Evolutionary conservation across 768 basidiomycete species (phyloP), one percentile per base, ranked within the genome.

Genomic region (Multifurca ochricompacta): DNA sequence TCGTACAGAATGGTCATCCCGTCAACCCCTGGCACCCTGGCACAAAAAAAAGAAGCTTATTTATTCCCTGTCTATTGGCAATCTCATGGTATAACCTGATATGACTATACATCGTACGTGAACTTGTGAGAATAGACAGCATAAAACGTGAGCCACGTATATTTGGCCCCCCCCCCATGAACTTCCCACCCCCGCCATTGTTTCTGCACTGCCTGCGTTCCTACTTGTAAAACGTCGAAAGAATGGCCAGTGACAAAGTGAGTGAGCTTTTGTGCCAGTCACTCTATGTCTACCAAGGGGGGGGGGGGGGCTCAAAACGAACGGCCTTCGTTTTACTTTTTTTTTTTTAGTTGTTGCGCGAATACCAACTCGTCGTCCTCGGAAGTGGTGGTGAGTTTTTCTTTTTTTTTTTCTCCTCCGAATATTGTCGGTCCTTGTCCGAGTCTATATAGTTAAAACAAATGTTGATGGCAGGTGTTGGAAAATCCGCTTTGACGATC

Each of bases 361-460:
- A 98, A 69, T 98, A 98, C 77, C 96, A 95, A 76, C 83, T 97
- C 57, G 95, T 98, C 63, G 95, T 98, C 59, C 92, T 97, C 57
- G 95, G 95, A 48, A 93, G 95, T 65, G 95, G 94, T 79, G 94
- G 93, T 87, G 53, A 65, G 79, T 69, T 23, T 14, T 30, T 34
- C 30, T 18, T 19, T n/a, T n/a, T n/a, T n/a, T n/a, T n/a, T n/a
- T n/a, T n/a, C n/a, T n/a, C n/a, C n/a, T n/a, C n/a, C n/a, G n/a
- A n/a, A n/a, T n/a, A n/a, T n/a, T n/a, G n/a, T n/a, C n/a, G n/a
- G n/a, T n/a, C n/a, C n/a, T n/a, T n/a, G n/a, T n/a, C n/a, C n/a
- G n/a, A n/a, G n/a, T n/a, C n/a, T n/a, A n/a, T n/a, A n/a, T n/a
- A n/a, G n/a, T n/a, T n/a, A n/a, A n/a, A n/a, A n/a, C n/a, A n/a